Percentiles rank a stretch among this genome's conserved stretches.
Conservation (phyloP, 805 yeast genomes). For the Yarrowia porcina region DNA sequence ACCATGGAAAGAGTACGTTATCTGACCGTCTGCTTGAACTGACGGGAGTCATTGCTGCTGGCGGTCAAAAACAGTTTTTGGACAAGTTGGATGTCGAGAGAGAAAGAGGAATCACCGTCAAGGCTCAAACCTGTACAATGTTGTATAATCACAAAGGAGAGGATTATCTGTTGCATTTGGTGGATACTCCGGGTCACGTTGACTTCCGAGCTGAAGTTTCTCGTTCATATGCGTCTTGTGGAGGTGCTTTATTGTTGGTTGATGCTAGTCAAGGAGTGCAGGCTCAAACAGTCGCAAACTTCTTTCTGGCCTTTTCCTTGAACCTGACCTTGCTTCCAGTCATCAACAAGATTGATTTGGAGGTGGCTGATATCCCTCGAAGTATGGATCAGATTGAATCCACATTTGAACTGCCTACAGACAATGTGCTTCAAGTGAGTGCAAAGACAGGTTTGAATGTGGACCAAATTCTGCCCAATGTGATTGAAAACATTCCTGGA, state of each 20-base stretch:
- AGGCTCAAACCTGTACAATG: constrained; percentile 97
- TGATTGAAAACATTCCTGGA: constrained; percentile 75
- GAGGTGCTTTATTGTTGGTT: constrained; percentile 83
- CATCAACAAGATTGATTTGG: constrained; percentile 86
- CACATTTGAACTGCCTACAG: constrained; percentile 73
- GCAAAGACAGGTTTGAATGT: constrained; percentile 90
- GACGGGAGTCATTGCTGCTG: constrained; percentile 82
- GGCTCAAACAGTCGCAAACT: constrained; percentile 98
- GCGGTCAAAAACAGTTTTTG: constrained; percentile 73
- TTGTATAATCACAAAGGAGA: constrained; percentile 62
- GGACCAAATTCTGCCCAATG: constrained; percentile 71
- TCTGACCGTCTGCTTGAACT: constrained; percentile 84
- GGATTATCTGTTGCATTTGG: constrained; percentile 83
- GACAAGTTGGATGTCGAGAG: constrained; percentile 92
- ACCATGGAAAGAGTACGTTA: constrained; percentile 73
- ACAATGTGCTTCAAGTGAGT: constrained; percentile 77
- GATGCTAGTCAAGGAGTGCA: constrained; percentile 97
- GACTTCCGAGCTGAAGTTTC: constrained; percentile 93
- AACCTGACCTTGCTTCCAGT: constrained; percentile 80
- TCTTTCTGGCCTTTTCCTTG: constrained; percentile 82
- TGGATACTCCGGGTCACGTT: constrained; percentile 98
- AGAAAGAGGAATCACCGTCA: constrained; percentile 94
- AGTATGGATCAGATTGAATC: constrained; percentile 82
- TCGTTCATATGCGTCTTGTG: constrained; percentile 92
- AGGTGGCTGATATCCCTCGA: constrained; percentile 75